Percentiles rank a stretch among this genome's conserved stretches.
Evolutionary conservation across 2,329 filamentous ascomycete species (phyloP).

Genomic region (Neurospora sp.): DNA sequence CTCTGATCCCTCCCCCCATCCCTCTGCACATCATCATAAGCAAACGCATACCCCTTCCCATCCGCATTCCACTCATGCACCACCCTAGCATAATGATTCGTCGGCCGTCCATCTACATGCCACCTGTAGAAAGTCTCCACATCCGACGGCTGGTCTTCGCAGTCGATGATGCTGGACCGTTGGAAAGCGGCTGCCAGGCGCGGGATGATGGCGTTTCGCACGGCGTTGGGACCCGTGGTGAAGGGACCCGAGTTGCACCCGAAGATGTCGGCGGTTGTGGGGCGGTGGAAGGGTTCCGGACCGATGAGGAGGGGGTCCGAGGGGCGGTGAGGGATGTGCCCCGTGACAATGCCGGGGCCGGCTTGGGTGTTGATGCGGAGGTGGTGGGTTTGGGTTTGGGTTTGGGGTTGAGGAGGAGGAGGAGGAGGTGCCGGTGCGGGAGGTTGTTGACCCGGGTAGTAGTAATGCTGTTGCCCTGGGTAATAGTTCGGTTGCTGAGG

Average conservation of each 20-base stretch:
- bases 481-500: background rate
- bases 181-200: constrained; percentile 38
- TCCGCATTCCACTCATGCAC: constrained; percentile 45
- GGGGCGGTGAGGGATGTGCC: constrained; percentile 30
- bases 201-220: constrained; percentile 36
- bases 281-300: constrained; percentile 39
- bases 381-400: constrained; percentile 13
- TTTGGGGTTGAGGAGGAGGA: background rate
- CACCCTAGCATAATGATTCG: constrained; percentile 48
- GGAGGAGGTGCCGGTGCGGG: background rate
- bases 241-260: constrained; percentile 56
- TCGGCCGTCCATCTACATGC: constrained; percentile 23
- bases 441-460: background rate
- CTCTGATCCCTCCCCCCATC: constrained; percentile 41
- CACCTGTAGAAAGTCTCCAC: constrained; percentile 27
- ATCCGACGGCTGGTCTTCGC: constrained; percentile 29
- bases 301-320: constrained; percentile 29
- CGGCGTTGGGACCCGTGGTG: constrained; percentile 28
- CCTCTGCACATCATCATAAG: constrained; percentile 50
- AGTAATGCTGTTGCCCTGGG: background rate
- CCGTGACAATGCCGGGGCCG: constrained; percentile 41
- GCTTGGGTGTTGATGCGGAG: constrained; percentile 58
- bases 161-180: constrained; percentile 41
- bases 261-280: constrained; percentile 54
- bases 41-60: constrained; percentile 48